Evolutionary conservation across 768 basidiomycete genomes (phyloP), one percentile per base, ranked within the genome.

Genomic region (Sarcomyxa edulis): DNA sequence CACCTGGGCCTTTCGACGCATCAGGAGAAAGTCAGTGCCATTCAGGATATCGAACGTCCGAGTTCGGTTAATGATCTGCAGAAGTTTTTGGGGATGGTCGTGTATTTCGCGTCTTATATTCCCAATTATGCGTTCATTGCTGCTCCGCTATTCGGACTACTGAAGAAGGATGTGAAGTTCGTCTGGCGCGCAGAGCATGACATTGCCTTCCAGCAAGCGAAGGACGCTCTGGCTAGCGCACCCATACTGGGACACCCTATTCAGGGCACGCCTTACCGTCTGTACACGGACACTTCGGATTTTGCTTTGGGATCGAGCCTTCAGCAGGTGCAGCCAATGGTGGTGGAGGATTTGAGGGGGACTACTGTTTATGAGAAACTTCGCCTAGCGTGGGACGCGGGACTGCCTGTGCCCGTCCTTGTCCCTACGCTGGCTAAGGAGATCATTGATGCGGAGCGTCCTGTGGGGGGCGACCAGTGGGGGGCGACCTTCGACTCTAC

Each of bases 61-160:
- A 16, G 14, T 0, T 56, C 54, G 12, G 43, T 53, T 0, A 11
- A 38, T 11, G 54, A 60, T 11, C 35, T 66, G 6, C 61, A 62
- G 35, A 51, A 41, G 5, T 65, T 62, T 43, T 42, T 65, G 1
- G 65, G 65, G 1, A 64, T 61, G 60, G 56, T 60, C 22, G 60
- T 65, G 0, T 67, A 66, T 33, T 66, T 66, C 42, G 47, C 62
- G 0, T 23, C 47, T 0, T 68, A 59, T 43, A 58, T 68, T 12
- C 62, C 60, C 4, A 60, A 45, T 32, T 67, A 64, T 42, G 47
- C 65, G 0, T 53, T 48, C 39, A 58, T 64, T 3, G 61, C 54
- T 1, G 28, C 47, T 0, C 67, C 64, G 0, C 44, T 65, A 4
- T 67, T 67, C 33, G 32, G 44, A 7, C 51, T 67, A 3, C 37